Percentiles rank a stretch among this genome's conserved stretches.
Evolutionary conservation across 192 early-diverging fungal species (phyloP).

Genomic region (Umbelopsis ramanniana): DNA sequence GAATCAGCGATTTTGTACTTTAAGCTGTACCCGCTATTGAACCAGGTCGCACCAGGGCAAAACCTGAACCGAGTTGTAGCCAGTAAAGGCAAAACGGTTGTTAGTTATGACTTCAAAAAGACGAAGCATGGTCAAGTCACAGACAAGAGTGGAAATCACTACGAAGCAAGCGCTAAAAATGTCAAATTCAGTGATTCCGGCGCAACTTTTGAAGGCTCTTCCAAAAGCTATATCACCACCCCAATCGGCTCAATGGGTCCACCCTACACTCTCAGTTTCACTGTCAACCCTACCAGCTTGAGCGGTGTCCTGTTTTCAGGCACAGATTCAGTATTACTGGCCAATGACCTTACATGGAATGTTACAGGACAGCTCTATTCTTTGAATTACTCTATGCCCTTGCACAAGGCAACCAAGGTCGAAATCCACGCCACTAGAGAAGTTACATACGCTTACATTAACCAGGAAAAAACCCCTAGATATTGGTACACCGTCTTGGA

Average conservation of each 20-base stretch:
- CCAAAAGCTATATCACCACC: slow-evolving; percentile 4
- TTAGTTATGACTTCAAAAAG: slow-evolving; percentile 6
- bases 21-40: slow-evolving; percentile 9
- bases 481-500: slow-evolving; percentile 24
- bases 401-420: slow-evolving; percentile 18
- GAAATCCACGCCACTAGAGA: slow-evolving; percentile 25
- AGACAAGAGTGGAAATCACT: slow-evolving; percentile 19
- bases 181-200: background rate
- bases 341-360: slow-evolving; percentile 7
- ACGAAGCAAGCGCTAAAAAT: background rate
- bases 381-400: background rate
- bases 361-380: slow-evolving; percentile 10
- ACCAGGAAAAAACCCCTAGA: background rate
- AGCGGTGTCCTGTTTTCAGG: slow-evolving; percentile 4
- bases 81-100: slow-evolving; percentile 14
- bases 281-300: background rate
- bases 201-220: background rate
- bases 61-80: slow-evolving; percentile 19
- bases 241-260: slow-evolving; percentile 16
- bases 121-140: background rate
- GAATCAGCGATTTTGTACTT: background rate
- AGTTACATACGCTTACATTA: slow-evolving; percentile 8
- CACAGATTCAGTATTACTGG: slow-evolving; percentile 4
- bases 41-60: slow-evolving; percentile 2
- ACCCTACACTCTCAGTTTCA: slow-evolving; percentile 18